Base-by-base conservation (phyloP, 2,329 filamentous ascomycete species). In the Lasiodiplodia sp. region DNA sequence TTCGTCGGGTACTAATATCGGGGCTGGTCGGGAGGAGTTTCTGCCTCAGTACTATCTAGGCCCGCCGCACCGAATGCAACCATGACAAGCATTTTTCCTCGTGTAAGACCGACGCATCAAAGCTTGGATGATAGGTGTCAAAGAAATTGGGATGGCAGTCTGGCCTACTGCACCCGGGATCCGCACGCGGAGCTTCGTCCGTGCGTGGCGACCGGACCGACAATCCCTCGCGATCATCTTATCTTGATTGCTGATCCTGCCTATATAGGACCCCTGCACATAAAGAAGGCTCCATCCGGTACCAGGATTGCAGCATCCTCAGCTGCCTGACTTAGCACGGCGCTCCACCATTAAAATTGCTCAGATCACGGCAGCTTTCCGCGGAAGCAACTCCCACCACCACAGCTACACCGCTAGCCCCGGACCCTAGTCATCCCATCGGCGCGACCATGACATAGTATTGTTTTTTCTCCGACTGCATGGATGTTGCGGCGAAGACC, bases 1-100 rank as follows among this genome's bases (percentile, higher is more conserved):
- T 31, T 64, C 60, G 60, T 44, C 60, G 44, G 44, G 44, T 64
- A 64, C 60, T 64, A 64, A 64, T 64, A 64, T 18, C 18, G 44
- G 60, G 57, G 25, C 28, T 37, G 12, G 37, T 14, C 34, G 38
- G 23, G 40, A 21, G 1, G 16, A n/a, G 2, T 18, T 28, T 11
- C 21, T 3, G 2, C 28, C 28, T 28, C 25, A n/a, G 34, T 10
- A 12, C 28, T 8, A 11, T 28, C 7, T n/a, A 8, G 8, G n/a
- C 28, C 23, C 11, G 8, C 44, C 4, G 23, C 8, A 3, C 18
- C 14, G 12, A 38, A 4, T 10, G 12, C 25, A 14, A 28, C 21
- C 58, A 62, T 63, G 58, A 62, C 58, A 62, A 62, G 40, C 57
- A 31, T 62, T 23, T 3, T 25, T n/a, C n/a, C 25, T 8, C 2